These are phyloP conservation scores for Magnusiomyces fungicola DNA, from an alignment of 1,139 yeast genomes.

Conservation along the genomic window DNA sequence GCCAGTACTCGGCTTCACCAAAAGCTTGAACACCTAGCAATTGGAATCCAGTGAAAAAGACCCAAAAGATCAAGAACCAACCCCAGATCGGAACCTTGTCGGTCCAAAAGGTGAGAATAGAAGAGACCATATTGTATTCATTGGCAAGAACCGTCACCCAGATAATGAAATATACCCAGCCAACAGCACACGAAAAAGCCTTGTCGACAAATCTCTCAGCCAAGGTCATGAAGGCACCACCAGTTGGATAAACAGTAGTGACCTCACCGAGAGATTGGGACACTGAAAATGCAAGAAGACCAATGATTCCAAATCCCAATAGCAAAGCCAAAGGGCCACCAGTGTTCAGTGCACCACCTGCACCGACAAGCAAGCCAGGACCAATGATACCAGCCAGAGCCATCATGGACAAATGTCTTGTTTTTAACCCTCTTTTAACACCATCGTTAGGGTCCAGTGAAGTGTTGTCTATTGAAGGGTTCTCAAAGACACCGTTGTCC, in stretches of 20 bases:
- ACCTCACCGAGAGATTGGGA: slow-evolving; percentile 61
- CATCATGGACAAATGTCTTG: slow-evolving; percentile 50
- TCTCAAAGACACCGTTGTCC: too few species aligned
- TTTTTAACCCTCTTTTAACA: slow-evolving; percentile 43
- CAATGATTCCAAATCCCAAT: slow-evolving; percentile 51
- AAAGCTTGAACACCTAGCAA: slow-evolving; percentile 50
- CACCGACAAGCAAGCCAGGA: slow-evolving; percentile 59
- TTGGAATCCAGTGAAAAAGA: slow-evolving; percentile 47
- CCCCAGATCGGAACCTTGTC: slow-evolving; percentile 57
- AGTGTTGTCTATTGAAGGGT: too few species aligned
- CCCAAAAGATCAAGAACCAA: slow-evolving; percentile 50
- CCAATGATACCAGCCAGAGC: slow-evolving; percentile 63
- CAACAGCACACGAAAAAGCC: slow-evolving; percentile 54
- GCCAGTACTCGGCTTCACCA: slow-evolving; percentile 64
- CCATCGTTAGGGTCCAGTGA: slow-evolving; percentile 35
- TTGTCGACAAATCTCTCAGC: slow-evolving; percentile 51
- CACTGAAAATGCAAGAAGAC: slow-evolving; percentile 49
- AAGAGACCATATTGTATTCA: slow-evolving; percentile 50
- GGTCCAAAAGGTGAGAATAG: slow-evolving; percentile 52
- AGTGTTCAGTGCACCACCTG: slow-evolving; percentile 48
- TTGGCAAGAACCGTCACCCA: slow-evolving; percentile 56
- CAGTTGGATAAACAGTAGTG: slow-evolving; percentile 52
- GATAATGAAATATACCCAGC: slow-evolving; percentile 55
- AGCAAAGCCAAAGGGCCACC: slow-evolving; percentile 63
- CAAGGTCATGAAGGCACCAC: slow-evolving; percentile 56